A percentile compares a stretch with the other conserved stretches of the same genome.
phyloP scores from a whole-genome alignment of 75 land plant genomes.

The Larix kaempferi region DNA sequence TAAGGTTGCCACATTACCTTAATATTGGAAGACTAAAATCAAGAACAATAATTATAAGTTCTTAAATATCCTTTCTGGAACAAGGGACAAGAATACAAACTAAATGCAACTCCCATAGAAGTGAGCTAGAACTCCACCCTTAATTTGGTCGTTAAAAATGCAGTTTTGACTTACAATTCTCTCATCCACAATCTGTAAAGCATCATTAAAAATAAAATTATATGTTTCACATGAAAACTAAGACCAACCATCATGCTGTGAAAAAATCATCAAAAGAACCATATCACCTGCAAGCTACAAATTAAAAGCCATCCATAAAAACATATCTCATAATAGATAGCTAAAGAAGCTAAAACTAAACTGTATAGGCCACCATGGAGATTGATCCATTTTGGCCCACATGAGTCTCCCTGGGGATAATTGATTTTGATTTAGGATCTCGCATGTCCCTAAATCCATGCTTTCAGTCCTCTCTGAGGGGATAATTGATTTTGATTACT shows the following conservation, averaged over 20 bases:
- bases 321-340: not conserved
- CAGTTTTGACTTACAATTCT: not conserved
- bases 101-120: slow-evolving; percentile 30
- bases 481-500: not conserved
- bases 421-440: not conserved
- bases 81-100: no score
- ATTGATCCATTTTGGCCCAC: slow-evolving; percentile 26
- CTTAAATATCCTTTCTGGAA: no score
- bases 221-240: not conserved
- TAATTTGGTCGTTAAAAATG: not conserved
- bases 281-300: not conserved
- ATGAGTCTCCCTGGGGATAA: slow-evolving; percentile 18
- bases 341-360: not conserved
- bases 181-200: slow-evolving; percentile 11
- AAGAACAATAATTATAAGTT: no score
- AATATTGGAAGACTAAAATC: no score
- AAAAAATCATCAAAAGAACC: not conserved
- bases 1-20: no score
- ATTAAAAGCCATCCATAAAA: not conserved
- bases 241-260: not conserved
- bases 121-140: slow-evolving; percentile 23
- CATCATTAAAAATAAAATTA: not conserved
- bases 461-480: not conserved
- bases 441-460: not conserved
- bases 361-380: slow-evolving; percentile 40